Percentiles rank a stretch among this genome's conserved stretches.
Conservation (phyloP, 495 filamentous ascomycete genomes). For the Hyaloscypha hepaticicola region DNA sequence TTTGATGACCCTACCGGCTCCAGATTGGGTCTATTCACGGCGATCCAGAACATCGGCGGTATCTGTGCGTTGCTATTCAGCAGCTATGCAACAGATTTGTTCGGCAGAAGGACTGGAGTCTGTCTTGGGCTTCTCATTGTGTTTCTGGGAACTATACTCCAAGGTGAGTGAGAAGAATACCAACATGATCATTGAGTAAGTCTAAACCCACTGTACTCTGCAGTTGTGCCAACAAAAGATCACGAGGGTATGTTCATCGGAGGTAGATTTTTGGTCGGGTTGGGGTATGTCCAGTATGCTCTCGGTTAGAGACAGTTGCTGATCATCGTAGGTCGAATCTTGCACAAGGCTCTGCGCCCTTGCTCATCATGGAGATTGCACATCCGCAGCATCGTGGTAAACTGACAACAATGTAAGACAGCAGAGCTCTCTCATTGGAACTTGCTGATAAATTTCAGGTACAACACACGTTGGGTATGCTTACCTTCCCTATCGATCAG, state of each 20-base stretch:
- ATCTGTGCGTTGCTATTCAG: slow-evolving; percentile 4
- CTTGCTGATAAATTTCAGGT: neutral
- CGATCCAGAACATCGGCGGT: slow-evolving; percentile 5
- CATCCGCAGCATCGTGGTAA: slow-evolving; percentile 51
- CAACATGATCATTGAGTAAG: neutral
- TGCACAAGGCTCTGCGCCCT: slow-evolving; percentile 42
- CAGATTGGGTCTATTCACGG: slow-evolving; percentile 36
- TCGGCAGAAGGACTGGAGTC: slow-evolving; percentile 56
- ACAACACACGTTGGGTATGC: neutral
- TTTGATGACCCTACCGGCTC: slow-evolving; percentile 18
- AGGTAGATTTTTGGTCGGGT: slow-evolving; percentile 42
- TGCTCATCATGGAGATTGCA: slow-evolving; percentile 51
- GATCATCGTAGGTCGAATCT: slow-evolving; percentile 42
- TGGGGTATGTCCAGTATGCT: slow-evolving; percentile 36
- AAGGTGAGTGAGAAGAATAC: slow-evolving; percentile 34
- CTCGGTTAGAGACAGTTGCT: neutral
- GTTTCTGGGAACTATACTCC: slow-evolving; percentile 55
- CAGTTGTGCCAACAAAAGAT: slow-evolving; percentile 2
- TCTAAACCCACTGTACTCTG: neutral
- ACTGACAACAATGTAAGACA: neutral
- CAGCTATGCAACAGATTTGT: slow-evolving; percentile 44
- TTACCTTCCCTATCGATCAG: too few relatives aligned
- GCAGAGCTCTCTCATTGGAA: neutral
- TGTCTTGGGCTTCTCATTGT: slow-evolving; percentile 58
- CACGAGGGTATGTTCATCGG: slow-evolving; percentile 39